Conservation (phyloP, 108 stramenopile species). For the Pseudonitzschia delicatissima region DNA sequence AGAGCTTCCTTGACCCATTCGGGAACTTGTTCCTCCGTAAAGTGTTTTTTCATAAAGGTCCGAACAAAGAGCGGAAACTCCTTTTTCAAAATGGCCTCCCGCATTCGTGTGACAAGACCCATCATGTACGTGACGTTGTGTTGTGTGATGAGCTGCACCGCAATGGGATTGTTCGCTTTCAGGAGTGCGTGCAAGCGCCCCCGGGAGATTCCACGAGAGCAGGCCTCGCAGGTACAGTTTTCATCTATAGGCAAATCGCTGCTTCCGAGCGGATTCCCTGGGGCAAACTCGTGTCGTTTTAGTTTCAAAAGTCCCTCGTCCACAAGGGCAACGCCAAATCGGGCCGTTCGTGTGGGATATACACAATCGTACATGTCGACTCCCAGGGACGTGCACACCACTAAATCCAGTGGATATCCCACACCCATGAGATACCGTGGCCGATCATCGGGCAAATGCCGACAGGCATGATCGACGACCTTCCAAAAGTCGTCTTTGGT, state of each 20-base stretch:
- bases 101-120: slow-evolving; percentile 81
- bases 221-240: slow-evolving; percentile 82
- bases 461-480: slow-evolving; percentile 92
- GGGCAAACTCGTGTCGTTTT: slow-evolving; percentile 69
- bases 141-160: slow-evolving; percentile 86
- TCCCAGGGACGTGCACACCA: slow-evolving; percentile 95
- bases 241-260: slow-evolving; percentile 45
- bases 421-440: slow-evolving; percentile 98
- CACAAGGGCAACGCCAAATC: slow-evolving; percentile 93
- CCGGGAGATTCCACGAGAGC: slow-evolving; percentile 62
- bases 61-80: slow-evolving; percentile 68
- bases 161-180: slow-evolving; percentile 77
- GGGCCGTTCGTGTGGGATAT: slow-evolving; percentile 95
- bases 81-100: slow-evolving; percentile 81
- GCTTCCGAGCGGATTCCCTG: neutral
- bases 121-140: slow-evolving; percentile 98
- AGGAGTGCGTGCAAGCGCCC: slow-evolving; percentile 78
- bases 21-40: slow-evolving; percentile 55
- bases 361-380: slow-evolving; percentile 99
- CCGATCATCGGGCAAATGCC: slow-evolving; percentile 82
- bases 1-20: slow-evolving; percentile 87
- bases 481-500: slow-evolving; percentile 95
- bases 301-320: slow-evolving; percentile 72
- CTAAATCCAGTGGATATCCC: slow-evolving; percentile 97
- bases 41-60: slow-evolving; percentile 69